These are phyloP conservation scores for Cyathus olla DNA, from an alignment of 1,284 basidiomycete species.

Conservation along the genomic window DNA sequence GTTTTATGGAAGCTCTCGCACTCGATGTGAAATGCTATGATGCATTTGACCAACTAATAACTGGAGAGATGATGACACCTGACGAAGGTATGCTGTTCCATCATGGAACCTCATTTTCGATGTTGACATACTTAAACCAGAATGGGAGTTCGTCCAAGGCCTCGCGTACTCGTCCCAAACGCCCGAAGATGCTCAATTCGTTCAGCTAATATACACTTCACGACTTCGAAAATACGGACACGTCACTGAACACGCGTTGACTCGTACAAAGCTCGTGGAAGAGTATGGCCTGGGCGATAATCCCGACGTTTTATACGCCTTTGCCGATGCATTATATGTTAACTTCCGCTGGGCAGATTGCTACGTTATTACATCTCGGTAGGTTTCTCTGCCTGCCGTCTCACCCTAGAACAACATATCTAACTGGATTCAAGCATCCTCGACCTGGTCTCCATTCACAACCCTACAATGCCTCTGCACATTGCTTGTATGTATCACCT, in stretches of 20 bases:
- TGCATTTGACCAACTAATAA: slow-evolving; percentile 91
- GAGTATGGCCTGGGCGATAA: slow-evolving; percentile 89
- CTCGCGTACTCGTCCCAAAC: slow-evolving; percentile 88
- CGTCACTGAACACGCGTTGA: slow-evolving; percentile 82
- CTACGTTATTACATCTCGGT: slow-evolving; percentile 89
- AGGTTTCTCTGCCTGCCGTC: slow-evolving; percentile 10
- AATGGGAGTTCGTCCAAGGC: slow-evolving; percentile 95
- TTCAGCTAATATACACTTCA: slow-evolving; percentile 92
- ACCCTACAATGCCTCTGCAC: slow-evolving; percentile 90
- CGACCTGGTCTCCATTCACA: slow-evolving; percentile 83
- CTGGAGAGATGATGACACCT: slow-evolving; percentile 93
- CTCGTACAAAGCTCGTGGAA: slow-evolving; percentile 79
- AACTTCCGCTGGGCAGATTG: slow-evolving; percentile 96
- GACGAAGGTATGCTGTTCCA: slow-evolving; percentile 80
- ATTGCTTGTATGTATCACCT: slow-evolving; percentile 98
- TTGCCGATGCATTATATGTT: slow-evolving; percentile 92
- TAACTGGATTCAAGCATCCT: slow-evolving; percentile 73
- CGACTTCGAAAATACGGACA: slow-evolving; percentile 93
- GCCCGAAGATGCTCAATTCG: slow-evolving; percentile 89
- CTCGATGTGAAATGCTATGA: slow-evolving; percentile 99
- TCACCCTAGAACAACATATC: slow-evolving; percentile 1
- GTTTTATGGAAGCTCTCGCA: slow-evolving; percentile 94
- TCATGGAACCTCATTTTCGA: background rate
- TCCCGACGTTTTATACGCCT: slow-evolving; percentile 91
- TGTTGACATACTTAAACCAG: slow-evolving; percentile 50